Conservation (phyloP, 2,329 filamentous ascomycete species). For the Alternaria viburni region DNA sequence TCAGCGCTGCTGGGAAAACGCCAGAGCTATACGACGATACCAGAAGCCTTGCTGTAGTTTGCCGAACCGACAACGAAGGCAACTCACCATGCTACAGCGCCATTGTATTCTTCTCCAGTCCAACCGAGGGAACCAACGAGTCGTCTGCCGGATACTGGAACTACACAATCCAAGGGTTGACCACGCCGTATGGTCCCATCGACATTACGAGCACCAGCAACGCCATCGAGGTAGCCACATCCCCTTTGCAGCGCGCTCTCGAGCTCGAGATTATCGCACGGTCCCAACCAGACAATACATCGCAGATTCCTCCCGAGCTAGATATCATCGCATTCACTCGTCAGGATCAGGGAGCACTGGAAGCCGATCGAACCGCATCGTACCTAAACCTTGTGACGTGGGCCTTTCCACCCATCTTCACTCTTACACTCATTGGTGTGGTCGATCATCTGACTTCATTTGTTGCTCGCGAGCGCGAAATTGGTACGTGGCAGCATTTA, state of each 20-base stretch:
- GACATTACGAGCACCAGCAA: conserved; percentile 70
- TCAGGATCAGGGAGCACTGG: not conserved
- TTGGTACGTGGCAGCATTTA: not conserved
- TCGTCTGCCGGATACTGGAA: conserved; percentile 71
- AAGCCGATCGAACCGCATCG: not conserved
- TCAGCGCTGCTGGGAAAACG: conserved; percentile 63
- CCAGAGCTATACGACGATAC: conserved; percentile 62
- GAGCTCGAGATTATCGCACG: not conserved
- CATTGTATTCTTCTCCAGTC: conserved; percentile 76
- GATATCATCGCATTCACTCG: not conserved
- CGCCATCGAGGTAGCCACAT: conserved; percentile 75
- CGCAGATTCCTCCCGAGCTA: not conserved
- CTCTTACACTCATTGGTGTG: not conserved
- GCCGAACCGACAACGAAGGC: conserved; percentile 60
- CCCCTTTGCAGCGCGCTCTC: conserved; percentile 78
- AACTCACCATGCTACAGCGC: conserved; percentile 76
- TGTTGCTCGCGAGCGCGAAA: not conserved
- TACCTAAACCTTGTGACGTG: not conserved
- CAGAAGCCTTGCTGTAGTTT: conserved; percentile 68
- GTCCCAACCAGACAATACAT: not conserved
- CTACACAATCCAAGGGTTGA: conserved; percentile 82
- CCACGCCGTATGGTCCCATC: conserved; percentile 69
- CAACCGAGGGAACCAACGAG: conserved; percentile 64
- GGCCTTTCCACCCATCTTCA: not conserved
- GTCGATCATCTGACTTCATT: not conserved